These are phyloP conservation scores for Acanthamoeba culbertsoni DNA, from an alignment of 208 protist genomes.

Conservation along the genomic window DNA sequence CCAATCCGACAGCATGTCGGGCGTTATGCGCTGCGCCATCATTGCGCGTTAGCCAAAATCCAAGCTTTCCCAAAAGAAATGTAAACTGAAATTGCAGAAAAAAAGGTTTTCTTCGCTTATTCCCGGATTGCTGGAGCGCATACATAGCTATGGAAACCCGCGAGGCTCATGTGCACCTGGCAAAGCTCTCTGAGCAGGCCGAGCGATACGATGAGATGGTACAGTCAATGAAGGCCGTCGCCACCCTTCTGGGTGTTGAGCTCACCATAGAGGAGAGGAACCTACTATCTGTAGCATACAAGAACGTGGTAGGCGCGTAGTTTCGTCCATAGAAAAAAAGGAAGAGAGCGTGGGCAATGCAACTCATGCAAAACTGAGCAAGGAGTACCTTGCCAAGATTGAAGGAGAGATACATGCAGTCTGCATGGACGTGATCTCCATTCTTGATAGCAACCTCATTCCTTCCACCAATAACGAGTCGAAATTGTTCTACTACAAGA, in stretches of 20 bases:
- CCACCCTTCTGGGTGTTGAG: conserved; percentile 84
- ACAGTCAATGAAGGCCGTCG: conserved; percentile 94
- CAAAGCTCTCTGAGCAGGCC: conserved; percentile 93
- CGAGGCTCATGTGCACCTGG: conserved; percentile 58
- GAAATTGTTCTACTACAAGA: conserved; percentile 91
- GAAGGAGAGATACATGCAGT: conserved; percentile 94
- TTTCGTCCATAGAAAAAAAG: conserved; percentile 95
- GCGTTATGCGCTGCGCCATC: conserved; percentile 23
- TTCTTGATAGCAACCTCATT: conserved; percentile 95
- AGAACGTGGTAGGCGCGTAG: conserved; percentile 98
- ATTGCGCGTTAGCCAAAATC: not conserved
- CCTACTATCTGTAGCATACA: conserved; percentile 98
- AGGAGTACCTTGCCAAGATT: conserved; percentile 89
- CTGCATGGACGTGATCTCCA: conserved; percentile 94
- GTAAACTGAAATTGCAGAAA: no score
- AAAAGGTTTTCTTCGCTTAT: no score
- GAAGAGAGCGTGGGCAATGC: conserved; percentile 90
- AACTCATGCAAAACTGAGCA: conserved; percentile 89
- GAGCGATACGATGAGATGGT: conserved; percentile 97
- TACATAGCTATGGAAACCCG: not conserved
- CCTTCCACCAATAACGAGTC: conserved; percentile 82
- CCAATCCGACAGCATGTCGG: conserved; percentile 23
- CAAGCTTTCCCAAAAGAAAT: no score
- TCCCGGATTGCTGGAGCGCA: no score
- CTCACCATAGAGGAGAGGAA: conserved; percentile 97